These are phyloP conservation scores for Lipomyces kockii DNA, from an alignment of 805 yeast genomes.

Conservation along the genomic window DNA sequence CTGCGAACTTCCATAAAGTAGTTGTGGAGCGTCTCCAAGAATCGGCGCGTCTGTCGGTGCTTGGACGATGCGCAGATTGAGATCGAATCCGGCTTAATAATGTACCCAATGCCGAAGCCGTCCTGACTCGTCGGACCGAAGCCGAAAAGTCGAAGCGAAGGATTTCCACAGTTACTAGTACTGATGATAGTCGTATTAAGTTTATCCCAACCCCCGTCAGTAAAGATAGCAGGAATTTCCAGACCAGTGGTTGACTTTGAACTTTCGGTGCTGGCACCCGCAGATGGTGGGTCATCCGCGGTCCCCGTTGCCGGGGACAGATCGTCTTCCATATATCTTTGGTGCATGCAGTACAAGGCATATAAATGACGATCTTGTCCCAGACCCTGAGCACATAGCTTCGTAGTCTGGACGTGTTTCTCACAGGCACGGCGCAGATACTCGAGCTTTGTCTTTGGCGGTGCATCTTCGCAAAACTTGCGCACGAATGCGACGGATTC, in stretches of 20 bases:
- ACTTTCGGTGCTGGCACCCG: background rate
- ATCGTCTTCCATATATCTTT: conserved; percentile 46
- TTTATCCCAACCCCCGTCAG: conserved; percentile 87
- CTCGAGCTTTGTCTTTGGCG: conserved; percentile 63
- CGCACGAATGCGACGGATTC: conserved; percentile 83
- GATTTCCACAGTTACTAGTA: conserved; percentile 90
- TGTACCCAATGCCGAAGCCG: conserved; percentile 93
- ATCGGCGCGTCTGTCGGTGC: conserved; percentile 83
- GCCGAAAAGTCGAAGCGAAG: conserved; percentile 83
- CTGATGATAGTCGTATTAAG: conserved; percentile 79
- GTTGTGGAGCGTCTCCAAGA: conserved; percentile 67
- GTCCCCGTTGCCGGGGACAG: conserved; percentile 7
- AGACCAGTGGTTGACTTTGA: background rate
- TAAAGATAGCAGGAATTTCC: conserved; percentile 71
- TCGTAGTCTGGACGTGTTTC: conserved; percentile 70
- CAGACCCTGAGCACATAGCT: conserved; percentile 69
- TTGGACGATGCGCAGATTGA: conserved; percentile 84
- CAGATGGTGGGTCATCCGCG: conserved; percentile 26
- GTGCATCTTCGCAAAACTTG: conserved; percentile 73
- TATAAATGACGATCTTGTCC: conserved; percentile 94
- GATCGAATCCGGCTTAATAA: conserved; percentile 77
- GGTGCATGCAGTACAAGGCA: conserved; percentile 88
- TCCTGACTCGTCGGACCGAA: conserved; percentile 89
- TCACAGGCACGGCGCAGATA: conserved; percentile 70
- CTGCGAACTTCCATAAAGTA: conserved; percentile 63